Percentiles rank a stretch among this genome's conserved stretches.
Evolutionary conservation across 257 asterid species (phyloP).

Genomic region (Nicotiana sylvestris): DNA sequence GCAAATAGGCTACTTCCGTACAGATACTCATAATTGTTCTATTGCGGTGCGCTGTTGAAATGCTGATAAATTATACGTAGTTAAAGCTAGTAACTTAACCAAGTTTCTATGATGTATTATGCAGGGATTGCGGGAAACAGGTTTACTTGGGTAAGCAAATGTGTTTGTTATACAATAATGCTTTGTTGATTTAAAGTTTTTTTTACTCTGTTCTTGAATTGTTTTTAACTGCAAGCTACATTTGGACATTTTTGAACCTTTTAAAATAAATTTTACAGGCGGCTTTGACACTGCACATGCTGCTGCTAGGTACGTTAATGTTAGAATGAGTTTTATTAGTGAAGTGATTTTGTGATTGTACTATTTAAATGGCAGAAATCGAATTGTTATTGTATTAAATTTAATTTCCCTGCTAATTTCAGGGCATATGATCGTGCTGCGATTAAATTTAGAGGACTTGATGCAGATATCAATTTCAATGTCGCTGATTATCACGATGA

Average conservation of each 20-base stretch:
- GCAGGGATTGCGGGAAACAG: conserved; percentile 98
- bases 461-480: conserved; percentile 86
- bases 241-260: neutral
- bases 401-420: conserved; percentile 16
- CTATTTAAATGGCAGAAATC: neutral
- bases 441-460: conserved; percentile 82
- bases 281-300: conserved; percentile 98
- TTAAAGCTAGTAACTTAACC: neutral
- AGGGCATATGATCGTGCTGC: conserved; percentile 99
- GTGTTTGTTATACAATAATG: neutral
- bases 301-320: conserved; percentile 72
- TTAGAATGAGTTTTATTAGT: conserved; percentile 9
- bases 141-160: conserved; percentile 72
- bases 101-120: conserved; percentile 11
- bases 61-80: too few relatives aligned
- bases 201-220: neutral
- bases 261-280: conserved; percentile 39
- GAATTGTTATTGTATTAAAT: neutral
- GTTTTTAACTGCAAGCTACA: neutral
- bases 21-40: neutral
- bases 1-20: neutral
- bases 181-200: conserved; percentile 7
- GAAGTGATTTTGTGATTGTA: conserved; percentile 4
- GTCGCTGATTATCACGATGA: conserved; percentile 75
- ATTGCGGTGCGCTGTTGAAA: too few relatives aligned